A percentile compares a stretch with the other conserved stretches of the same genome.
These are phyloP conservation scores for Nitzschia palea DNA, from an alignment of 108 stramenopile species.

Conservation along the genomic window DNA sequence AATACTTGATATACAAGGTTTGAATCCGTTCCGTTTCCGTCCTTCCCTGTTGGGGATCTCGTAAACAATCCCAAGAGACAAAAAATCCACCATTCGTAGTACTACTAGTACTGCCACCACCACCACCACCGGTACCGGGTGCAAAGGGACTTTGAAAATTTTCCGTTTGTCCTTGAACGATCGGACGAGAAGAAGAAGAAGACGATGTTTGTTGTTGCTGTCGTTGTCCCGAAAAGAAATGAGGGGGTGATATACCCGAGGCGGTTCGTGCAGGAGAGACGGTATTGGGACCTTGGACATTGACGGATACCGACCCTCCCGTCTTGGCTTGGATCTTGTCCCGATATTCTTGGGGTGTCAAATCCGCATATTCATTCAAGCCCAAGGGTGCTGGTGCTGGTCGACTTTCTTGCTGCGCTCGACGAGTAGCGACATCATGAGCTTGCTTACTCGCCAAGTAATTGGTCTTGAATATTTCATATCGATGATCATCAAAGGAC, in stretches of 20 bases:
- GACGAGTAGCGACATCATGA: not conserved
- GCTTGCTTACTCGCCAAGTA: not conserved
- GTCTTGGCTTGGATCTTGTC: constrained; percentile 1
- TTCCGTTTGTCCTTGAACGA: not conserved
- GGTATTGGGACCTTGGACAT: not conserved
- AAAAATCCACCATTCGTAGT: not conserved
- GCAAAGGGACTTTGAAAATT: not conserved
- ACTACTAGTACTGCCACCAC: not conserved
- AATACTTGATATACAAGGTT: not conserved
- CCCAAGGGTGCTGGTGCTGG: not conserved
- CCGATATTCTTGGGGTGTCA: constrained; percentile 66
- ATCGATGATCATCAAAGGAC: not conserved
- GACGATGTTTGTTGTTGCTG: not conserved
- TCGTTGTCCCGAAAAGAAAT: not conserved
- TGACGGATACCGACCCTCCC: not conserved
- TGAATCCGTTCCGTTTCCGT: not conserved
- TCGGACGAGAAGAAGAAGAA: not conserved
- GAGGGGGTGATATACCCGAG: not conserved
- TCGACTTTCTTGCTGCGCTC: not conserved
- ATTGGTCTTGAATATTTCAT: not conserved
- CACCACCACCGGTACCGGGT: not conserved
- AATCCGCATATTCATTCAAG: constrained; percentile 74
- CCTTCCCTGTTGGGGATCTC: not conserved
- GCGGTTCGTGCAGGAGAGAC: not conserved
- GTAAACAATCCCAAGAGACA: not conserved